Base-by-base conservation (phyloP, 1,284 basidiomycete species). In the Ganoderma resinaceum region DNA sequence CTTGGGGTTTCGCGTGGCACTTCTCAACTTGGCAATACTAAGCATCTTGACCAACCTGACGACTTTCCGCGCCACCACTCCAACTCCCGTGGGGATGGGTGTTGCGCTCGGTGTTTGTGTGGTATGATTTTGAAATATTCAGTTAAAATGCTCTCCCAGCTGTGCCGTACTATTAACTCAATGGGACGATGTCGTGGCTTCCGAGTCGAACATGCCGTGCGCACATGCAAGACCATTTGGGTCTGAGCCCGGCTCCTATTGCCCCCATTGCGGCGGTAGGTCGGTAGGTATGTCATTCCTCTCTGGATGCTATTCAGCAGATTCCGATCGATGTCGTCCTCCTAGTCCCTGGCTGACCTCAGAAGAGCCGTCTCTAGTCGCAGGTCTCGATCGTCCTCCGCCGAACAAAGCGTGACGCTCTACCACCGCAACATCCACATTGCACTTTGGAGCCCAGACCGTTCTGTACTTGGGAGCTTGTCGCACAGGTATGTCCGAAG, bases 41-140 rank as follows among this genome's bases (percentile, higher is more conserved):
- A 61, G 59, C 37, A 43, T 37, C 38, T 61, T 49, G 23, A n/a
- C 38, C 58, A 38, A 58, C 7, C 29, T 53, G 16, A 31, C 29
- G 31, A 57, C 29, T 11, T 20, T 4, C 55, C 33, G 29, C 55
- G 55, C 20, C 33, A 8, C 37, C 31, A 12, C 9, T 37, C 20
- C 20, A 37, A 20, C 20, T 9, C 6, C 6, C n/a, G 20, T 37
- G 55, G n/a, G 33, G 20, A 58, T n/a, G 18, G 20, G 29, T 35
- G n/a, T 23, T 35, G 33, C 18, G 16, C 29, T 29, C 20, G 33
- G 18, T 2, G 29, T 35, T 37, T n/a, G 55, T 37, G 31, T 62
- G 67, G 64, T 66, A 60, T 55, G 64, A 11, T n/a, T n/a, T 37
- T 12, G 55, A 37, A 29, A 23, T 33, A 20, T 58, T n/a, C 33